Conservation (phyloP, 2,329 filamentous ascomycete genomes). For the Diaporthe ilicicola region DNA sequence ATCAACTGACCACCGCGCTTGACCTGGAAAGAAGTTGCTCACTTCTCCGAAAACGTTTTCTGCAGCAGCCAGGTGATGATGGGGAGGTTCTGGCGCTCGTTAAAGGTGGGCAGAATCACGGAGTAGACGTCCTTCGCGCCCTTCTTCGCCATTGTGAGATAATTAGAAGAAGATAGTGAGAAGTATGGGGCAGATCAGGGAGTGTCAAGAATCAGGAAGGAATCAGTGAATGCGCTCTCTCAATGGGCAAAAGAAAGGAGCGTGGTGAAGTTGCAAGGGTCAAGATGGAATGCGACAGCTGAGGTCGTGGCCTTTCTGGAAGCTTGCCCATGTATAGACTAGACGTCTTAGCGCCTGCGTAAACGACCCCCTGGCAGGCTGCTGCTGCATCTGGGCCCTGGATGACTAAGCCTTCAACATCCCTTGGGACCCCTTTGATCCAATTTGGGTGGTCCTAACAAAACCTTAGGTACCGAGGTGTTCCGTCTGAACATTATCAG, state of each 20-base stretch:
- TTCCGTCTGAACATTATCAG: too few relatives aligned
- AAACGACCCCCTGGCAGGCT: background rate
- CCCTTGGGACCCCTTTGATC: background rate
- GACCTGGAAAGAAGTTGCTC: constrained; percentile 43
- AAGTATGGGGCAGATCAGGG: constrained; percentile 21
- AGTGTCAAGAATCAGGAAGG: constrained; percentile 31
- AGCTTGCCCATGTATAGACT: constrained; percentile 10
- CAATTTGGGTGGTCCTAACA: background rate
- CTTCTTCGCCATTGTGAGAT: constrained; percentile 56
- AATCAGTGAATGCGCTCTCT: constrained; percentile 26
- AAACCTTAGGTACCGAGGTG: too few relatives aligned
- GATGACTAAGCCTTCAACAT: constrained; percentile 3
- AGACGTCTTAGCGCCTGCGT: constrained; percentile 9
- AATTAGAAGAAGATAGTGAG: constrained; percentile 18
- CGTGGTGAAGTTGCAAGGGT: constrained; percentile 23
- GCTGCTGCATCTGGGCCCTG: background rate
- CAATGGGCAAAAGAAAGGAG: constrained; percentile 26
- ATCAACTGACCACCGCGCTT: background rate
- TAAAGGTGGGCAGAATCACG: constrained; percentile 97
- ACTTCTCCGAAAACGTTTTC: constrained; percentile 91
- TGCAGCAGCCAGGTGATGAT: constrained; percentile 95
- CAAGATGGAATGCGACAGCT: constrained; percentile 12
- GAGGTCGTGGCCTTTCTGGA: constrained; percentile 27
- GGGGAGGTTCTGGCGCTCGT: constrained; percentile 96
- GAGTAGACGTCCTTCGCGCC: constrained; percentile 81